Evolutionary conservation across 768 basidiomycete species (phyloP), one percentile per base, ranked within the genome.

Genomic region (Pisolithus orientalis): DNA sequence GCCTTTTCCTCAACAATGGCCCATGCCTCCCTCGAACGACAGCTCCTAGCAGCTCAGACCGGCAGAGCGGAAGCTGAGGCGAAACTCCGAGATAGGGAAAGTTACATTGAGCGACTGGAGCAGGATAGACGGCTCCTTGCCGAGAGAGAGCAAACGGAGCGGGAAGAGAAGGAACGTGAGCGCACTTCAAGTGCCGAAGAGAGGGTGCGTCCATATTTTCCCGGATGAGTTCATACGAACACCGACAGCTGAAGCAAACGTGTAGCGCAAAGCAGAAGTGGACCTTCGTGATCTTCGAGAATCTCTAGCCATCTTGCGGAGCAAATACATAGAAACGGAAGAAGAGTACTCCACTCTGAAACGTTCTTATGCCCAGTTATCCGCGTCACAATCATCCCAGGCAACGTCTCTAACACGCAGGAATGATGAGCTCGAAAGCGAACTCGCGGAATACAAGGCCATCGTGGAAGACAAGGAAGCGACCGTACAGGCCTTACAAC

Each of bases 91-190:
- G 84, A 90, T 65, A 80, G 78, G 61, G 84, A 87, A 2, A 57
- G 74, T 1, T 63, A 70, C 24, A 76, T 90, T 27, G 85, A 87
- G 40, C 70, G 80, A 42, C 72, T 92, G 9, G 85, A 90, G 59
- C 71, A 78, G 16, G 89, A 91, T 61, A 70, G 87, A 37, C 70
- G 85, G 16, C 88, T 75, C 72, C 74, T 89, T 47, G 71, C 83
- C 0, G 85, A 89, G 55, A 67, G 83, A 4, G 88, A 90, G 63
- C 72, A 76, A 46, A 80, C 83, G 37, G 86, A 89, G 54, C 71
- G 80, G 24, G 80, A 83, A 53, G 85, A 84, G 65, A 85, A 80
- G 65, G 83, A 87, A 52, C 65, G 64, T 9, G 80, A 87, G 50
- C 71, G 77, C 14, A 65, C 61, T 4, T 75, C 75, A 37, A 68